Evolutionary conservation across 2,329 filamentous ascomycete genomes (phyloP).

Genomic region (Chalaropsis ovoidea): DNA sequence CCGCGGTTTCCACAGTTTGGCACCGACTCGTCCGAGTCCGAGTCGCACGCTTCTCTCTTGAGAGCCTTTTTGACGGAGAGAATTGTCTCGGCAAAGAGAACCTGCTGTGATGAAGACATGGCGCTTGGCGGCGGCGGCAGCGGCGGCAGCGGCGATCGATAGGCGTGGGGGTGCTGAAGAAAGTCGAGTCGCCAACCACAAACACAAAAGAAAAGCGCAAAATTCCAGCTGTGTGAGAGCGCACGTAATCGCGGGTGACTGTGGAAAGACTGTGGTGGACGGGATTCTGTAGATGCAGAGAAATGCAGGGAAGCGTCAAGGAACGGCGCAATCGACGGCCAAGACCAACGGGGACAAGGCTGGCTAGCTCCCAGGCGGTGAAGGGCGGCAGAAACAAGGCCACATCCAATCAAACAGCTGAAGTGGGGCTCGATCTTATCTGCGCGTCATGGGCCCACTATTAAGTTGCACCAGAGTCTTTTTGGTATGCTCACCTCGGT

Average conservation of each 20-base stretch:
- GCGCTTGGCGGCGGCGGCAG: background rate
- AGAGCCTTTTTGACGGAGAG: constrained; percentile 58
- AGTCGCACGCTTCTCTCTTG: constrained; percentile 57
- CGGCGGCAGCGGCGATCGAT: background rate
- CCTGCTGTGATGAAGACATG: constrained; percentile 44
- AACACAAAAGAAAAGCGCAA: background rate
- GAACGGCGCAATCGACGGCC: background rate
- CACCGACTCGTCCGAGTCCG: constrained; percentile 65
- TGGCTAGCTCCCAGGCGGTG: constrained; percentile 20
- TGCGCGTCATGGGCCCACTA: constrained; percentile 21
- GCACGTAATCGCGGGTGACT: background rate
- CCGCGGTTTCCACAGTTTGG: constrained; percentile 61
- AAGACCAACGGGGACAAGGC: background rate
- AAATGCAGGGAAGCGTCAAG: background rate
- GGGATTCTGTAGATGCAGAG: background rate
- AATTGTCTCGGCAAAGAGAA: constrained; percentile 56
- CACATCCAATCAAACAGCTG: constrained; percentile 15
- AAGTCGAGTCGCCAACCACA: background rate
- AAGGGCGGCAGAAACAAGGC: constrained; percentile 15
- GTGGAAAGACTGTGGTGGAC: background rate
- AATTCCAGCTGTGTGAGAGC: background rate
- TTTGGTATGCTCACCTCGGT: background rate
- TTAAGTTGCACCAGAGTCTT: background rate
- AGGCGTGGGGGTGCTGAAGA: background rate
- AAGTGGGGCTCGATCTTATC: constrained; percentile 15